Evolutionary conservation across 1,284 basidiomycete genomes (phyloP).

Genomic region (Sanghuangporus weigelae): DNA sequence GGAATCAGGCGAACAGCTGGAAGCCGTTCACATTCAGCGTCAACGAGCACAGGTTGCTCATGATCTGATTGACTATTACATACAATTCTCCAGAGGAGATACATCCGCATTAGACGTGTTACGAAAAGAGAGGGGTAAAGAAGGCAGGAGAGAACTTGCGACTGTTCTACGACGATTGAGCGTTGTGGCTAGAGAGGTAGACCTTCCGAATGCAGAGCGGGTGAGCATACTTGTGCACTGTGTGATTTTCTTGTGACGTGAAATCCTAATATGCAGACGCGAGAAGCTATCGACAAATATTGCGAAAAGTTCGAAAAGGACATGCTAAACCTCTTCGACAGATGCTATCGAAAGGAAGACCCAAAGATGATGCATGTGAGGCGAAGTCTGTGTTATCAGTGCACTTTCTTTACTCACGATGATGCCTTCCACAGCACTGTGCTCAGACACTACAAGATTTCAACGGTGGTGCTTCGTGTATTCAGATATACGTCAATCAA

Average conservation of each 20-base stretch:
- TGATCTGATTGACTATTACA: slow-evolving; percentile 94
- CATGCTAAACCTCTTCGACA: slow-evolving; percentile 93
- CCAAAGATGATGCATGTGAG: slow-evolving; percentile 97
- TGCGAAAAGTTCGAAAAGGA: slow-evolving; percentile 99
- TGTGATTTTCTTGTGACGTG: background rate
- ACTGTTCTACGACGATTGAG: slow-evolving; percentile 84
- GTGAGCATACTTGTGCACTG: slow-evolving; percentile 35
- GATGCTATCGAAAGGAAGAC: slow-evolving; percentile 92
- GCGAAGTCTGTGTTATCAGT: slow-evolving; percentile 26
- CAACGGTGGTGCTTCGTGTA: slow-evolving; percentile 94
- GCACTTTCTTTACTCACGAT: background rate
- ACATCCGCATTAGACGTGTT: slow-evolving; percentile 73
- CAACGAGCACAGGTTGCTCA: slow-evolving; percentile 92
- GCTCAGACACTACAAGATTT: slow-evolving; percentile 96
- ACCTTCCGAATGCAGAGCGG: slow-evolving; percentile 76
- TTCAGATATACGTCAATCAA: slow-evolving; percentile 99
- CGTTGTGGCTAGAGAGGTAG: slow-evolving; percentile 89
- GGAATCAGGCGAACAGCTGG: slow-evolving; percentile 84
- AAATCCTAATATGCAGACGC: slow-evolving; percentile 43
- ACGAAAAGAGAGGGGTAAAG: slow-evolving; percentile 75
- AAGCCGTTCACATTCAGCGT: slow-evolving; percentile 89
- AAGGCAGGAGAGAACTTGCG: slow-evolving; percentile 86
- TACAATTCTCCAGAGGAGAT: slow-evolving; percentile 86
- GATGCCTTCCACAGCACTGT: slow-evolving; percentile 67
- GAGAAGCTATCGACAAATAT: slow-evolving; percentile 89